Evolutionary conservation across 2,329 filamentous ascomycete genomes (phyloP), one percentile per base, ranked within the genome.

Genomic region (Coniochaeta hoffmannii): DNA sequence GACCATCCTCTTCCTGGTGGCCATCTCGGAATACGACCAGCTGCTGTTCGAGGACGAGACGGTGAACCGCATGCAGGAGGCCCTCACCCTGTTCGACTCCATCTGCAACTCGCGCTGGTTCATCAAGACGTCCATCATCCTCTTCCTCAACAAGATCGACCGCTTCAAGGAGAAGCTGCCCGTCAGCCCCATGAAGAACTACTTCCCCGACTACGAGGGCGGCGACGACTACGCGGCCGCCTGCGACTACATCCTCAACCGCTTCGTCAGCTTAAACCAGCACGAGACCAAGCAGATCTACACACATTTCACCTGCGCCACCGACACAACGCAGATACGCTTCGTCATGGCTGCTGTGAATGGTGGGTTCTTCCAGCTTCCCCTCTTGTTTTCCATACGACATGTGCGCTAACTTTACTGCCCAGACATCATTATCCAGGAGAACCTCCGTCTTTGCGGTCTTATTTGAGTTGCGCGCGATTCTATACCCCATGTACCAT

Each of bases 261-360:
- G 94, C 70, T 99, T 99, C 74, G 94, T 97, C 66, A 94, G 89
- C 70, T 79, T 99, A 70, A 99, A 99, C 78, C 94, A 97, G 76
- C 93, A 97, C 72, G 94, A 97, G 79, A 96, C 91, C 55, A 99
- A 99, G 81, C 94, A 99, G 74, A 97, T 99, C 72, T 99, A 99
- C 81, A 99, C 94, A 57, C 94, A 97, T 75, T 99, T 99, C 76
- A 99, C 94, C 53, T 97, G 94, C 72, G 94, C 94, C 59, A 99
- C 94, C 51, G 94, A 99, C 71, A 99, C 94, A 31, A 97, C 94
- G 67, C 94, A 99, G 74, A 99, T 99, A 67, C 87, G 94, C 69
- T 97, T 99, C 80, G 94, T 99, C 75, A 99, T 99, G 94, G 92
- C 93, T 59, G 94, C 94, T 64, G 94, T 99, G 69, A 99, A 99